Evolutionary conservation across 495 filamentous ascomycete species (phyloP).

Genomic region (Trichoderma parareesei): DNA sequence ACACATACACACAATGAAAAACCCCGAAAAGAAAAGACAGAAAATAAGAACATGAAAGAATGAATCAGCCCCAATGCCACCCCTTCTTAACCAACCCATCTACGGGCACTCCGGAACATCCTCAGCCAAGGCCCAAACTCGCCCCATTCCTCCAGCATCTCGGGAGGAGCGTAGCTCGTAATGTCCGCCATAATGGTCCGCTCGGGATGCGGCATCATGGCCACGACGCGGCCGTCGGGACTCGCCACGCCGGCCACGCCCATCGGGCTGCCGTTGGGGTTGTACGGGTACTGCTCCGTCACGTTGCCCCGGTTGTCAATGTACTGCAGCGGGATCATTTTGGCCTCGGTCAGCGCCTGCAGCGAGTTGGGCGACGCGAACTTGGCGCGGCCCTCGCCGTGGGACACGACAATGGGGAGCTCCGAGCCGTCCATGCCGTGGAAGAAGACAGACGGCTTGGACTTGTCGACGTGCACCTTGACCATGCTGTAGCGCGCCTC

Average conservation of each 20-base stretch:
- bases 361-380: slow-evolving; percentile 50
- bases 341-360: slow-evolving; percentile 50
- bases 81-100: slow-evolving; percentile 63
- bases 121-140: slow-evolving; percentile 85
- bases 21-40: neutral
- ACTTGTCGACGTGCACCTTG: slow-evolving; percentile 55
- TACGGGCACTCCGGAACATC: slow-evolving; percentile 70
- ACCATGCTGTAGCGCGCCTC: slow-evolving; percentile 90
- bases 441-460: slow-evolving; percentile 73
- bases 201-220: slow-evolving; percentile 96
- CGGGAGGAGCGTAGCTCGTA: slow-evolving; percentile 63
- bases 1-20: neutral
- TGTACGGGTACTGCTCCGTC: slow-evolving; percentile 80
- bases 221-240: slow-evolving; percentile 75
- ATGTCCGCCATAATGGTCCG: slow-evolving; percentile 80
- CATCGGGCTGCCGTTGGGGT: slow-evolving; percentile 85
- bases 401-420: slow-evolving; percentile 81
- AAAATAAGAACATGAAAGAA: neutral
- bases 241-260: slow-evolving; percentile 80
- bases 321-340: slow-evolving; percentile 66
- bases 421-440: slow-evolving; percentile 80
- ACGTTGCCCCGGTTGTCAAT: slow-evolving; percentile 69
- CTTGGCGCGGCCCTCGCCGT: slow-evolving; percentile 82
- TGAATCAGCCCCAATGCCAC: neutral
- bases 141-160: slow-evolving; percentile 62